phyloP scores from a whole-genome alignment of 768 basidiomycete species.

The Suillus subluteus region DNA sequence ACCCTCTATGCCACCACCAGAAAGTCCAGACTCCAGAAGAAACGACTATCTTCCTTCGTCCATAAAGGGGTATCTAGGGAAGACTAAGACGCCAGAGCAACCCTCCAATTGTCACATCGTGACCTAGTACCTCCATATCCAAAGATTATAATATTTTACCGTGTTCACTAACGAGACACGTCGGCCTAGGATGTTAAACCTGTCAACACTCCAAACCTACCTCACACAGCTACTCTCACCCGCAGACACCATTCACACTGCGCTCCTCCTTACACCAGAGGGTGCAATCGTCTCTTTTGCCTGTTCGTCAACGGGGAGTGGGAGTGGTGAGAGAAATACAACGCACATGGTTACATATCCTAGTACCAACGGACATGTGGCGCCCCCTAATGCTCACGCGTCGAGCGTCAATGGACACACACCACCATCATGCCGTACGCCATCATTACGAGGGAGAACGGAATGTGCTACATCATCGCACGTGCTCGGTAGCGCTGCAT shows the following conservation, averaged over 20 bases:
- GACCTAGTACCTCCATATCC: not conserved
- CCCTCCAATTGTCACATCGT: not conserved
- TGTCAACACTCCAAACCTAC: slow-evolving; percentile 66
- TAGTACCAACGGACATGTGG: not conserved
- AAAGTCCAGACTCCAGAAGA: not conserved
- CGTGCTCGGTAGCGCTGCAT: not conserved
- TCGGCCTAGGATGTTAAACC: slow-evolving; percentile 58
- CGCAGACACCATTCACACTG: slow-evolving; percentile 64
- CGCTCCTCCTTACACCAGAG: slow-evolving; percentile 69
- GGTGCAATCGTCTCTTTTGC: slow-evolving; percentile 76
- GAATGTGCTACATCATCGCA: not conserved
- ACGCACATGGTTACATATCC: not conserved
- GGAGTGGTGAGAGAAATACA: not conserved
- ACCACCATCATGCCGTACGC: not conserved
- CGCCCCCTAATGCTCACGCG: not conserved
- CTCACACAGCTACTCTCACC: slow-evolving; percentile 64
- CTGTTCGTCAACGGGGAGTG: slow-evolving; percentile 41
- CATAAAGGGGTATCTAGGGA: no score
- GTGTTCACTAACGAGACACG: not conserved
- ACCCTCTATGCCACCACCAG: not conserved
- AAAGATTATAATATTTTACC: not conserved
- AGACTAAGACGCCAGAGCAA: not conserved
- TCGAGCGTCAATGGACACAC: not conserved
- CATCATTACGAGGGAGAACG: not conserved
- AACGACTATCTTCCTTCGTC: no score